Conservation (phyloP, 2,329 filamentous ascomycete species). For the Fusarium sp. region DNA sequence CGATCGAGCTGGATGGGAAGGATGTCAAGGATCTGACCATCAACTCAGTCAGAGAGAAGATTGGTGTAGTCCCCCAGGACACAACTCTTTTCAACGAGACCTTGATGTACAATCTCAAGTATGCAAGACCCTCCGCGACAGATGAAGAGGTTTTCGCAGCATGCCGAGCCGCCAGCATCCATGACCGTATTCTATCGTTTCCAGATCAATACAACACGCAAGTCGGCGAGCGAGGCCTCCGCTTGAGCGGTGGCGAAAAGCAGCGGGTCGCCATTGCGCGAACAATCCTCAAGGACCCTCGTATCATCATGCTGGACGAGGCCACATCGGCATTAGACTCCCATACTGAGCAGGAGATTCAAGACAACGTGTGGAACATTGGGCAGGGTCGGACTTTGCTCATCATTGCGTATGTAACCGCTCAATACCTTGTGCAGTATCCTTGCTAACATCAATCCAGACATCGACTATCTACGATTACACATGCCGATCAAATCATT, state of each 20-base stretch:
- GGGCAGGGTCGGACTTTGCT: constrained; percentile 90
- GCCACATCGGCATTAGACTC: constrained; percentile 92
- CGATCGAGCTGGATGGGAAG: constrained; percentile 84
- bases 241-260: constrained; percentile 91
- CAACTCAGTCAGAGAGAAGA: constrained; percentile 89
- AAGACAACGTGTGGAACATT: constrained; percentile 84
- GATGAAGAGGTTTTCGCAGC: constrained; percentile 86
- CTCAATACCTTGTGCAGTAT: neutral
- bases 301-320: constrained; percentile 93
- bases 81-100: constrained; percentile 95
- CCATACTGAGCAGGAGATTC: constrained; percentile 93
- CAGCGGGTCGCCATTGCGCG: constrained; percentile 93
- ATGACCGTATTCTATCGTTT: constrained; percentile 90
- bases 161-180: constrained; percentile 88
- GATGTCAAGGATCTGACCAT: constrained; percentile 90
- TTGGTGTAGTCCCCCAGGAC: constrained; percentile 97
- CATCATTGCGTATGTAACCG: constrained; percentile 82
- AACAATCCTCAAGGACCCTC: constrained; percentile 90
- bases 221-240: constrained; percentile 88
- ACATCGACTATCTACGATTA: constrained; percentile 87
- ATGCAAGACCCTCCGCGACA: constrained; percentile 83
- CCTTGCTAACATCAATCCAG: constrained; percentile 51
- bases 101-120: constrained; percentile 93
- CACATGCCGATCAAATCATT: constrained; percentile 85
- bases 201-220: constrained; percentile 90